Evolutionary conservation across 2,329 filamentous ascomycete genomes (phyloP), one percentile per base, ranked within the genome.

Genomic region (Colletotrichum limetticola): DNA sequence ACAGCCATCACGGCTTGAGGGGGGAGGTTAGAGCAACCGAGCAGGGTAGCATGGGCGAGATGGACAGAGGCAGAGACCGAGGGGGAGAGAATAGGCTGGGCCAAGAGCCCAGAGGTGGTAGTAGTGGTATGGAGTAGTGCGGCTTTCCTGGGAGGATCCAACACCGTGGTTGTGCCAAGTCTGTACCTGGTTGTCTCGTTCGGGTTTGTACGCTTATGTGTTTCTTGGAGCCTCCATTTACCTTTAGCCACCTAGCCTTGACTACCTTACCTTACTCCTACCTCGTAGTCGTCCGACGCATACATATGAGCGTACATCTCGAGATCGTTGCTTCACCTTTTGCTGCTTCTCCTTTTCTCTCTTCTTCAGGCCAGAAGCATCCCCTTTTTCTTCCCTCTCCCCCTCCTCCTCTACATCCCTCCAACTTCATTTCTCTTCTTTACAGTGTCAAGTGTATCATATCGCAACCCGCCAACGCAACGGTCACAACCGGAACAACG

Each of bases 251-350:
- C 42, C 14, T 42, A 35, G 26, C 19, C 7, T 32, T 19, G 19
- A 46, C 42, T 46, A 42, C 37, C 11, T 37, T 7, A 5, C 32
- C 32, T 35, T 35, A 16, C 35, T 42, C 12, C 12, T 42, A 16
- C 35, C 5, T 16, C 35, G 37, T 11, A 49, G 42, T 24, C 35
- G 22, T 61, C 35, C 35, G 16, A 56, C 28, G 28, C 67, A 32
- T 70, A 70, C 68, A 70, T 66, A 66, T 70, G 68, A 66, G 55
- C 61, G 26, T 16, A 22, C 37, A 56, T 22, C 67, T 53, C 61
- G 61, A 66, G 12, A 12, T 28, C 14, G 1, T 8, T 24, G 22
- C 53, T 46, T 52, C 22, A 24, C 22, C 16, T 19, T 26, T 37
- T 46, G 5, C 28, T 37, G 14, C 37, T 65, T 26, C 32, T 4